These are phyloP conservation scores for Sarocladiaceae sp. DNA, from an alignment of 2,329 filamentous ascomycete species.

Conservation along the genomic window DNA sequence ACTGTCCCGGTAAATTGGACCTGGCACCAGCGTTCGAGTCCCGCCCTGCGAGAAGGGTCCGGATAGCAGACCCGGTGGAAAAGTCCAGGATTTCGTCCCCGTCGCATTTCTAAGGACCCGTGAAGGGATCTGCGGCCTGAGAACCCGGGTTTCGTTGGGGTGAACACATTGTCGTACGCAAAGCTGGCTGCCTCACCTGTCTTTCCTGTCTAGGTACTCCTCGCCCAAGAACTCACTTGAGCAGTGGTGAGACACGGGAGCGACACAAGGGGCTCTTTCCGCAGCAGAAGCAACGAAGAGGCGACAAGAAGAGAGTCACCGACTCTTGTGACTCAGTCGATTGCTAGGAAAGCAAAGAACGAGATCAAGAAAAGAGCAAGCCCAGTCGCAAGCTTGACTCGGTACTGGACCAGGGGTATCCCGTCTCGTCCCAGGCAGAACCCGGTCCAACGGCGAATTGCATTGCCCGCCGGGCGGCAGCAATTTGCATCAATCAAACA, in stretches of 20 bases:
- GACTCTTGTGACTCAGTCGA: too few species aligned
- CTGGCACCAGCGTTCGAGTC: neutral
- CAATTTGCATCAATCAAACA: neutral
- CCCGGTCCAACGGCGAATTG: neutral
- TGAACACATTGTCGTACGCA: neutral
- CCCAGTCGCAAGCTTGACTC: slow-evolving; percentile 1
- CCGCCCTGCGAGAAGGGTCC: slow-evolving; percentile 13
- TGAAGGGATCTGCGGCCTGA: slow-evolving; percentile 5
- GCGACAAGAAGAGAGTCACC: too few species aligned
- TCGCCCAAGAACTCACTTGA: too few species aligned
- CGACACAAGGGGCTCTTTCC: too few species aligned
- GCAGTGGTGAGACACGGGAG: too few species aligned
- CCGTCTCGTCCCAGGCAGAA: neutral
- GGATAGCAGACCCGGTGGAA: slow-evolving; percentile 12
- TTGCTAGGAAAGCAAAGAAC: slow-evolving; percentile 2
- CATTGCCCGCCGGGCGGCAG: neutral
- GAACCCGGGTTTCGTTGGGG: neutral
- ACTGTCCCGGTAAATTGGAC: slow-evolving; percentile 27
- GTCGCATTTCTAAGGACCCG: neutral
- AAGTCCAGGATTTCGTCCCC: neutral
- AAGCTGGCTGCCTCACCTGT: neutral
- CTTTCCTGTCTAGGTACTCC: too few species aligned
- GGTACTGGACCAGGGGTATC: neutral
- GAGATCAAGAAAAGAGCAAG: too few species aligned
- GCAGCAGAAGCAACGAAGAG: too few species aligned